A percentile compares a stretch with the other conserved stretches of the same genome.
Evolutionary conservation across 2,329 filamentous ascomycete genomes (phyloP).

Genomic region (Aureobasidium namibiae): DNA sequence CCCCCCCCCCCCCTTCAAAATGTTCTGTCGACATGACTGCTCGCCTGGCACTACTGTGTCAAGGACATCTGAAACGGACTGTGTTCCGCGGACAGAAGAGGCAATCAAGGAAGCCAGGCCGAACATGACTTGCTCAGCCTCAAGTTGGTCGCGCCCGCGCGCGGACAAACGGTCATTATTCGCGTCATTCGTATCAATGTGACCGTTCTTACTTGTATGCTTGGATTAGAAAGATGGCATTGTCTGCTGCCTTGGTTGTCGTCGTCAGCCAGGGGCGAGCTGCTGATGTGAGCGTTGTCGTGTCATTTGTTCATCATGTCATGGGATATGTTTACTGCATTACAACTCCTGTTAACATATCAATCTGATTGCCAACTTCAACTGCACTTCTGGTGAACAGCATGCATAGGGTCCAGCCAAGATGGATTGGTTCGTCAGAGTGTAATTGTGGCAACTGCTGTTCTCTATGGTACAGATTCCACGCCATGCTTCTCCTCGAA

Average conservation of each 20-base stretch:
- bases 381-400: neutral
- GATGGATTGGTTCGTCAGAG: neutral
- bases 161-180: neutral
- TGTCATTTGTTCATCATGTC: neutral
- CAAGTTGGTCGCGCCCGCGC: neutral
- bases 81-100: neutral
- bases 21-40: too few species aligned
- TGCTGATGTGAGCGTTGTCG: neutral
- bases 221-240: neutral
- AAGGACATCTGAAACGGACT: neutral
- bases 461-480: constrained; percentile 9
- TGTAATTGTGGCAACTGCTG: neutral
- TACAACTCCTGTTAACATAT: too few species aligned
- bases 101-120: too few species aligned
- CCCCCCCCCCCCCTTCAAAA: too few species aligned
- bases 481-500: constrained; percentile 4
- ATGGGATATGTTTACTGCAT: neutral
- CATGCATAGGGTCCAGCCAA: neutral
- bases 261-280: too few species aligned
- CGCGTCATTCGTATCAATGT: neutral
- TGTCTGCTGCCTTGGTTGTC: neutral
- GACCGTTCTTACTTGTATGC: neutral
- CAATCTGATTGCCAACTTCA: neutral
- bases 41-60: neutral
- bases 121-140: neutral